Base-by-base conservation (phyloP, 345 rosid species). In the Ailanthus altissimus region DNA sequence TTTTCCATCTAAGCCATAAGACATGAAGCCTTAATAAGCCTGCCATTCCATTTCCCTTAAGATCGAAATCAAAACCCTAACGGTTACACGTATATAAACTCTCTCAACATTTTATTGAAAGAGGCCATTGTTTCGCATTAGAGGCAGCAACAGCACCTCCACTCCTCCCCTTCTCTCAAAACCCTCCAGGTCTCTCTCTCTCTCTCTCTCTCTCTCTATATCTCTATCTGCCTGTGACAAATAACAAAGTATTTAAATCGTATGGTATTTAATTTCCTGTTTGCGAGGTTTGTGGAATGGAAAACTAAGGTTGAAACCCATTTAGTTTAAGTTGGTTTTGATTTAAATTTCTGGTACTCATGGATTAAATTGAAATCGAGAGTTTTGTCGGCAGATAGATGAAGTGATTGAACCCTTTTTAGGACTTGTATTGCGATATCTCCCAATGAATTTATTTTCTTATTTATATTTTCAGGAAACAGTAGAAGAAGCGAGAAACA, bases 11-110 rank as follows among this genome's bases (percentile, higher is more conserved):
- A 58, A 25, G 25, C 26, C 0, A 40, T 32, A 32, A 32, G 38
- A 3, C 38, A 32, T 32, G 38, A 32, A 32, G 38, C n/a, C n/a
- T n/a, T n/a, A n/a, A n/a, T n/a, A n/a, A n/a, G n/a, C n/a, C n/a
- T n/a, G n/a, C 38, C 38, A 32, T 32, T 32, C 38, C 38, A 1
- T 32, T 32, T 3, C 38, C 38, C 1, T 42, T 58, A 18, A 40
- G 67, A 26, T 59, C 3, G 58, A 45, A 70, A 23, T 9, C 38
- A 60, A 73, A 73, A 73, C 67, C 76, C 76, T 62, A 60, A 73
- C 57, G 45, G 58, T 73, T 8, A 28, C 64, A 12, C 58, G 8
- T 61, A 73, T 73, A 60, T 60, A 61, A 32, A 46, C 1, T 0
- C 58, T 20, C 67, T 46, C 68, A 46, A 47, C 3, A 9, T 16